Conservation (phyloP, 192 early-diverging fungal genomes). For the Allomyces macrogynus region DNA sequence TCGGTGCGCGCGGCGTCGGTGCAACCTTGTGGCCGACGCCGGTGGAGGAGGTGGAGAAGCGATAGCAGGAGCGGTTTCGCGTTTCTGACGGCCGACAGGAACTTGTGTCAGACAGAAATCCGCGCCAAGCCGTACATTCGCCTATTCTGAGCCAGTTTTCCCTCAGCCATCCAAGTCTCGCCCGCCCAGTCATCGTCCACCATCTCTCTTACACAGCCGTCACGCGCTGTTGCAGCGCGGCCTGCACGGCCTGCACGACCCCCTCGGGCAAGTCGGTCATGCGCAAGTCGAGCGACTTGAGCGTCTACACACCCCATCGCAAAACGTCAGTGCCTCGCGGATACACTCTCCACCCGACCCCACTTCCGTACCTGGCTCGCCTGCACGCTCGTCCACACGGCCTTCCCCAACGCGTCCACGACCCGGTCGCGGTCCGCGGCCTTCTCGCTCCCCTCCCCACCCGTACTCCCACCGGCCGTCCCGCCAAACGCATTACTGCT, state of each 20-base stretch:
- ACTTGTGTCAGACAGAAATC: too few relatives aligned
- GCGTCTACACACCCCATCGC: background rate
- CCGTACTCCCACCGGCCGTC: background rate
- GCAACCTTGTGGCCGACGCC: too few relatives aligned
- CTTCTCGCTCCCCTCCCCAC: too few relatives aligned
- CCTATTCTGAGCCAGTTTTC: too few relatives aligned
- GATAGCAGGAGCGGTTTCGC: too few relatives aligned
- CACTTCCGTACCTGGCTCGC: background rate
- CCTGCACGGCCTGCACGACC: background rate
- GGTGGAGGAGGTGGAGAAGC: too few relatives aligned
- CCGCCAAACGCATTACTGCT: background rate
- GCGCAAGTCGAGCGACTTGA: background rate
- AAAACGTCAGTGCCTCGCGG: too few relatives aligned
- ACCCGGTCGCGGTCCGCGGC: background rate
- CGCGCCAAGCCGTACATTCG: too few relatives aligned
- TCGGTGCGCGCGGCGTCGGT: too few relatives aligned
- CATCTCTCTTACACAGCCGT: background rate
- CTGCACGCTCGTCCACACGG: background rate
- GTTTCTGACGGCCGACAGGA: too few relatives aligned
- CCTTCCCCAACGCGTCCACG: background rate
- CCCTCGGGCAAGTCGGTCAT: background rate
- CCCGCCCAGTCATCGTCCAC: too few relatives aligned
- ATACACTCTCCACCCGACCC: background rate
- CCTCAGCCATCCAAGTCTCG: too few relatives aligned
- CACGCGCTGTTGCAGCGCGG: background rate